Percentiles rank a stretch among this genome's conserved stretches.
Evolutionary conservation across 2,329 filamentous ascomycete species (phyloP).

Genomic region (Colletotrichum neosansevieriae): DNA sequence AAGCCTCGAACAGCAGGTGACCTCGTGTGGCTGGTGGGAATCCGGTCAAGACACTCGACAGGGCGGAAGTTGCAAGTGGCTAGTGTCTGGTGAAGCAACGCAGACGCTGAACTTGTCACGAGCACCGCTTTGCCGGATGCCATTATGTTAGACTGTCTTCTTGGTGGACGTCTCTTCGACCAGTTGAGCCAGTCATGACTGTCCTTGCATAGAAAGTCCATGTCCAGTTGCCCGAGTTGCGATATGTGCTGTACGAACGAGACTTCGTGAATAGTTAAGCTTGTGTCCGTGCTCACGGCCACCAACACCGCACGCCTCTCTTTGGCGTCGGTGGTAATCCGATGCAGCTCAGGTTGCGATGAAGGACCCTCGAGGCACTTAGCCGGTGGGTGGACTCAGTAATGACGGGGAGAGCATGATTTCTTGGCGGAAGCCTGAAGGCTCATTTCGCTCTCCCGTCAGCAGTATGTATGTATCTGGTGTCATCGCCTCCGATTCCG

Average conservation of each 20-base stretch:
- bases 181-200: not conserved
- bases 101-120: not conserved
- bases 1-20: slow-evolving; percentile 5
- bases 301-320: slow-evolving; percentile 15
- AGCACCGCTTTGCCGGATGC: not conserved
- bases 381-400: slow-evolving; percentile 1
- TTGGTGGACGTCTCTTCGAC: not conserved
- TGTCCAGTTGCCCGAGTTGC: not conserved
- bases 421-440: slow-evolving; percentile 8
- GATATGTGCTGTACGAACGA: slow-evolving; percentile 5
- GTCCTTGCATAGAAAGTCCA: not conserved
- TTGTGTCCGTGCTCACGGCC: not conserved
- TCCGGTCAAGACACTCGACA: no score
- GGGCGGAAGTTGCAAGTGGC: no score
- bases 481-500: not conserved
- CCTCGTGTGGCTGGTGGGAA: slow-evolving; percentile 19
- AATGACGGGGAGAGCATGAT: not conserved
- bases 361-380: not conserved
- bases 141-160: no score
- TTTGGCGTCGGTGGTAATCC: not conserved
- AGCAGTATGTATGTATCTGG: not conserved
- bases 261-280: slow-evolving; percentile 19
- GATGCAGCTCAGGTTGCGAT: not conserved
- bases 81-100: not conserved
- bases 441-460: not conserved